These are phyloP conservation scores for Centrapalus pauciflorus DNA, from an alignment of 129 eudicot species.

Conservation along the genomic window DNA sequence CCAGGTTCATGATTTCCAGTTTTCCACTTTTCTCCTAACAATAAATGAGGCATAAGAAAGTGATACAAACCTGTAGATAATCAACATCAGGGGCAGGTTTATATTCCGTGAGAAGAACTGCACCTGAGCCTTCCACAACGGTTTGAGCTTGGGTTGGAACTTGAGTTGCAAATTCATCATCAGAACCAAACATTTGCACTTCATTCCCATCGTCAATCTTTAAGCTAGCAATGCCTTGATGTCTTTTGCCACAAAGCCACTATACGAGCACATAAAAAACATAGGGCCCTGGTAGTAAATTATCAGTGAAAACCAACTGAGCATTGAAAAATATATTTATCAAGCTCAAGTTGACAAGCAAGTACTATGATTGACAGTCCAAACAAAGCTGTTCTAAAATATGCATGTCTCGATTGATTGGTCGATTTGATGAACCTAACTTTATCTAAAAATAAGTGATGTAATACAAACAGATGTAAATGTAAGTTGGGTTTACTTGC, in stretches of 20 bases:
- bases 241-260: slow-evolving; percentile 73
- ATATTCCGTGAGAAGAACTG: slow-evolving; percentile 66
- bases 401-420: neutral
- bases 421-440: neutral
- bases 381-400: neutral
- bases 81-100: slow-evolving; percentile 87
- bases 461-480: neutral
- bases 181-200: slow-evolving; percentile 66
- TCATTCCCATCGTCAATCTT: slow-evolving; percentile 46
- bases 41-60: neutral
- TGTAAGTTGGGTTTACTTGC: neutral
- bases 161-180: slow-evolving; percentile 51
- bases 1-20: neutral
- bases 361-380: too few relatives aligned
- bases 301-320: slow-evolving; percentile 73
- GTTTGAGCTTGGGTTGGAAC: slow-evolving; percentile 84
- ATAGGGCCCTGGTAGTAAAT: slow-evolving; percentile 82
- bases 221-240: slow-evolving; percentile 30
- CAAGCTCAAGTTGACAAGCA: slow-evolving; percentile 13
- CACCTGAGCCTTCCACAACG: slow-evolving; percentile 59
- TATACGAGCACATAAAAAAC: slow-evolving; percentile 70
- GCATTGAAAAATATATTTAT: slow-evolving; percentile 25
- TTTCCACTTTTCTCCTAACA: neutral
- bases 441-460: neutral
- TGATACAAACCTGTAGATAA: slow-evolving; percentile 71